Percentiles rank a stretch among this genome's conserved stretches.
phyloP scores from a whole-genome alignment of 2,329 filamentous ascomycete genomes.

The Teratosphaeria destructans region DNA sequence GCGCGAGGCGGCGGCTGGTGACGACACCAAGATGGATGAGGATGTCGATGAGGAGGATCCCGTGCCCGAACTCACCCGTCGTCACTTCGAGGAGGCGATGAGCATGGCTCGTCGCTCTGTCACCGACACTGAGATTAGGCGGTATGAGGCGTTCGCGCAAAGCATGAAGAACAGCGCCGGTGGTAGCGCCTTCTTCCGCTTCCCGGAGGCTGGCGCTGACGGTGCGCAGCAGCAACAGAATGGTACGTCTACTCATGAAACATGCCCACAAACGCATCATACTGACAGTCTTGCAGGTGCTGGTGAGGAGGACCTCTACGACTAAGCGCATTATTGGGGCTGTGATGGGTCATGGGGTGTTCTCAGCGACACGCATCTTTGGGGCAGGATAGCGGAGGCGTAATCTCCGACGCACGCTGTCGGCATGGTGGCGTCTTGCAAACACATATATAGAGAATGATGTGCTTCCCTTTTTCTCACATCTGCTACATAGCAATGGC shows the following conservation, averaged over 20 bases:
- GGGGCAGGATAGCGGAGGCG: not conserved
- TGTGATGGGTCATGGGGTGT: not conserved
- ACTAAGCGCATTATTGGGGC: constrained; percentile 45
- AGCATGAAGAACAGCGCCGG: constrained; percentile 98
- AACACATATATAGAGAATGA: not conserved
- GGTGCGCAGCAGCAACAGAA: constrained; percentile 27
- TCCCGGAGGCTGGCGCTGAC: constrained; percentile 55
- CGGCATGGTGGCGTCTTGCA: not conserved
- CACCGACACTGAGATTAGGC: constrained; percentile 90
- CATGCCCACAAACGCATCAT: not conserved
- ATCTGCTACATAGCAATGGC: not conserved
- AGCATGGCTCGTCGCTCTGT: constrained; percentile 86
- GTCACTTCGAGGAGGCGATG: constrained; percentile 99
- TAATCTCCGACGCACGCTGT: not conserved
- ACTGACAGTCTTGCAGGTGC: constrained; percentile 54
- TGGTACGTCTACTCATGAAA: constrained; percentile 19
- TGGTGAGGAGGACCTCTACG: constrained; percentile 94
- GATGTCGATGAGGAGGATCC: constrained; percentile 72
- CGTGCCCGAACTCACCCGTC: constrained; percentile 89
- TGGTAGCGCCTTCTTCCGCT: constrained; percentile 88
- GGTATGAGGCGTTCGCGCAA: constrained; percentile 96
- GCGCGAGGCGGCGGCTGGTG: constrained; percentile 59
- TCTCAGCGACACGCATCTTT: not conserved
- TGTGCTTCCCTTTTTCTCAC: not conserved
- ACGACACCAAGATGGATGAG: constrained; percentile 73